Conservation (phyloP, 306 rosid species). For the Malus sieversii region DNA sequence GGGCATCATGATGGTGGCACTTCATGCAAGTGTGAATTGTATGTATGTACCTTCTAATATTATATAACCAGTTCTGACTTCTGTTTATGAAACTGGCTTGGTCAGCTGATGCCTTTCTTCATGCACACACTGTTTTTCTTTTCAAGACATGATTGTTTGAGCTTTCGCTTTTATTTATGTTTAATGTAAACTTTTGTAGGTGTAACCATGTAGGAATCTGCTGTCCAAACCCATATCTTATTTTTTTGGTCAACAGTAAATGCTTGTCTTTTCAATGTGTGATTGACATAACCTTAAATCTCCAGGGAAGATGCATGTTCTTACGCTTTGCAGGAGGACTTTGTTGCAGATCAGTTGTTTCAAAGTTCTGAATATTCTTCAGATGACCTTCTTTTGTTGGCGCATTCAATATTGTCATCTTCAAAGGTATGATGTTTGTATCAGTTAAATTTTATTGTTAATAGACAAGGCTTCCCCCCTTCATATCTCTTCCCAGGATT, state of each 20-base stretch:
- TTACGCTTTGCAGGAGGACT: constrained; percentile 81
- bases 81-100: background rate
- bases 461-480: background rate
- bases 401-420: constrained; percentile 61
- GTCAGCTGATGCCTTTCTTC: background rate
- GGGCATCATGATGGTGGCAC: background rate
- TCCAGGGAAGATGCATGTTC: constrained; percentile 59
- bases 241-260: background rate
- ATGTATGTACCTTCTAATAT: background rate
- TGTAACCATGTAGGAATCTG: background rate
- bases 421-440: constrained; percentile 45
- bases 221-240: background rate
- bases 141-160: background rate
- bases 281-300: constrained; percentile 7
- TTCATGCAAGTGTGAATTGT: background rate
- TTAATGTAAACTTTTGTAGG: background rate
- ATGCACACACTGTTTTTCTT: background rate
- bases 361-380: constrained; percentile 67
- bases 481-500: background rate
- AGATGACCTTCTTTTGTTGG: constrained; percentile 52
- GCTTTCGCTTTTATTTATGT: background rate
- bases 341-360: constrained; percentile 89
- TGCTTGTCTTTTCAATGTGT: background rate
- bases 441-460: background rate
- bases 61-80: background rate